A percentile compares a stretch with the other conserved stretches of the same genome.
Conservation (phyloP, 306 rosid genomes). For the Quercus bicolor region DNA sequence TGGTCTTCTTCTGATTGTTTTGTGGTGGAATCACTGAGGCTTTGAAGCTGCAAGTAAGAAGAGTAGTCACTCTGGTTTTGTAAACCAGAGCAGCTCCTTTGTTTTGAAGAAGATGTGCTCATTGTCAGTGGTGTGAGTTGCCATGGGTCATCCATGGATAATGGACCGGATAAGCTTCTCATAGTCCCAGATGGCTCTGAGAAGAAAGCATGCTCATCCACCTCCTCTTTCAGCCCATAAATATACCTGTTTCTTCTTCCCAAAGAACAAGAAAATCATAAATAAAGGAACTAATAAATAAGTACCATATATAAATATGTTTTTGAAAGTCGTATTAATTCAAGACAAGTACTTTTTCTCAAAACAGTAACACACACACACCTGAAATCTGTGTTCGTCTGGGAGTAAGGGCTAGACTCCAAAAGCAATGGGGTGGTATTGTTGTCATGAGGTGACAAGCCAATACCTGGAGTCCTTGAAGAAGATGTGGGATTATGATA, state of each 20-base stretch:
- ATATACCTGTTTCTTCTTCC: conserved; percentile 54
- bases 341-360: neutral
- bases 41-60: conserved; percentile 72
- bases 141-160: conserved; percentile 67
- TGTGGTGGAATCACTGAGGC: conserved; percentile 25
- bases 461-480: conserved; percentile 44
- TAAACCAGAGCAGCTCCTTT: conserved; percentile 56
- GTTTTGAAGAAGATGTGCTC: conserved; percentile 66
- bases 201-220: conserved; percentile 83
- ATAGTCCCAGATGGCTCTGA: conserved; percentile 78
- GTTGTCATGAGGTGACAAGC: conserved; percentile 56
- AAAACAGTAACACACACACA: neutral
- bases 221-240: conserved; percentile 72
- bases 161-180: conserved; percentile 69
- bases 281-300: neutral
- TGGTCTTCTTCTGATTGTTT: conserved; percentile 44
- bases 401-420: conserved; percentile 53
- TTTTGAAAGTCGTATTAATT: neutral
- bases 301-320: neutral
- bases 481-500: conserved; percentile 31
- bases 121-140: conserved; percentile 82
- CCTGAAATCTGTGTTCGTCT: conserved; percentile 61
- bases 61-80: conserved; percentile 43
- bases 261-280: neutral
- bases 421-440: conserved; percentile 50